Evolutionary conservation across 108 stramenopile species (phyloP).

Genomic region (Tribonema minus): DNA sequence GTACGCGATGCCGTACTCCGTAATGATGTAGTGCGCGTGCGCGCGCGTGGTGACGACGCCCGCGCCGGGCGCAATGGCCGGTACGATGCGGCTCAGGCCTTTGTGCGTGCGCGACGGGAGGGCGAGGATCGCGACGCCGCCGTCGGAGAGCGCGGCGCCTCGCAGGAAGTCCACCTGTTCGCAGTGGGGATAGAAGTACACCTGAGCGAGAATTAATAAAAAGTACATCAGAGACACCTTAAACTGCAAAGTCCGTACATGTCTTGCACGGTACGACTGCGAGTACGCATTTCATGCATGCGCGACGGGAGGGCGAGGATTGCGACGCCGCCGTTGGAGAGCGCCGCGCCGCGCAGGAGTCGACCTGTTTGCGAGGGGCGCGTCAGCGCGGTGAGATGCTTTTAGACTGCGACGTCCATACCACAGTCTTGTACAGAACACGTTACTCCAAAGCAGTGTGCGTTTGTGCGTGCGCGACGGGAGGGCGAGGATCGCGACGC

Average conservation of each 20-base stretch:
- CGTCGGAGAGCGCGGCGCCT: constrained; percentile 19
- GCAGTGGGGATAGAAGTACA: too few relatives aligned
- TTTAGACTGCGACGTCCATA: too few relatives aligned
- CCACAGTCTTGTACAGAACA: too few relatives aligned
- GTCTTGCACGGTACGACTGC: too few relatives aligned
- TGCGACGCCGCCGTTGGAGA: constrained; percentile 16
- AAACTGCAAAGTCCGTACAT: too few relatives aligned
- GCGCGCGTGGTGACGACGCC: constrained; percentile 47
- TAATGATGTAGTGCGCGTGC: constrained; percentile 42
- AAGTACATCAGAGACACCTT: too few relatives aligned
- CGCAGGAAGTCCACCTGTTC: constrained; percentile 47
- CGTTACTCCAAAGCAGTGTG: too few relatives aligned
- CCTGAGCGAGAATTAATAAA: too few relatives aligned
- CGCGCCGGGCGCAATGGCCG: constrained; percentile 14
- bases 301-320: constrained; percentile 38
- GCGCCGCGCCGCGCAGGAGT: constrained; percentile 34
- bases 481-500: constrained; percentile 38
- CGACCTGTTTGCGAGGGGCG: too few relatives aligned
- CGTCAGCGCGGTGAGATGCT: too few relatives aligned
- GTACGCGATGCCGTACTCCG: constrained; percentile 37
- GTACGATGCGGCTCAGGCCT: constrained; percentile 27
- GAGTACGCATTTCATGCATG: too few relatives aligned
- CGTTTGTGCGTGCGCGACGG: constrained; percentile 29
- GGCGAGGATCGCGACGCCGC: constrained; percentile 37
- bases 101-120: constrained; percentile 27